Base-by-base conservation (phyloP, 805 yeast species). In the Lipomyces yamadae region DNA sequence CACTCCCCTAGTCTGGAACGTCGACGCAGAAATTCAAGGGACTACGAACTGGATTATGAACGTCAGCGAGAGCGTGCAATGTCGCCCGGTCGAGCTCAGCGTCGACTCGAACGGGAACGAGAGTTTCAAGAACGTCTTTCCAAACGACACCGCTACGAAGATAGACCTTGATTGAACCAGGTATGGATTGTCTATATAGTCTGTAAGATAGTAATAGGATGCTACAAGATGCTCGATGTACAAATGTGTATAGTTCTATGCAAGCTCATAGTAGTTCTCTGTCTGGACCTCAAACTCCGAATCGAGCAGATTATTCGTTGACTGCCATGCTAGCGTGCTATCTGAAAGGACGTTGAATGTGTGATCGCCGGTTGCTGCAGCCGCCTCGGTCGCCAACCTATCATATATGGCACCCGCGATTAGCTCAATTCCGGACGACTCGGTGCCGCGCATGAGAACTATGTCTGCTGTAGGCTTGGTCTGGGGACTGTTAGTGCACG, bases 381-480 rank as follows among this genome's bases (percentile, higher is more conserved):
- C 65, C 13, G 11, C 15, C 8, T 53, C 58, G 5, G 58, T 58
- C 1, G 42, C 15, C 33, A 67, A 58, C 30, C 72, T 72, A 60
- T 79, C 81, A 39, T 76, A 72, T 2, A 90, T 75, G 0, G 92
- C 94, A 72, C 88, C 92, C 24, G 88, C 84, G 8, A 90, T 83
- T 66, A 91, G 78, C 11, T 79, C 75, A 4, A 88, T 81, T 5
- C 90, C 91, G 39, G 83, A 79, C 1, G 78, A 69, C 66, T 88
- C 91, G 3, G 89, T 85, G 1, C 93, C 95, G 48, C 87, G 80
- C 2, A 94, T 92, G 73, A 90, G 80, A 32, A 91, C 83, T 4
- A 90, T 87, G 76, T 90, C 96, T 0, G 96, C 92, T 64, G 79
- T 81, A 66, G 86, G 87, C 74, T 87, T 88, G 0, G 96, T 89